Base-by-base conservation (phyloP, 208 protist species). In the Leishmania major region DNA sequence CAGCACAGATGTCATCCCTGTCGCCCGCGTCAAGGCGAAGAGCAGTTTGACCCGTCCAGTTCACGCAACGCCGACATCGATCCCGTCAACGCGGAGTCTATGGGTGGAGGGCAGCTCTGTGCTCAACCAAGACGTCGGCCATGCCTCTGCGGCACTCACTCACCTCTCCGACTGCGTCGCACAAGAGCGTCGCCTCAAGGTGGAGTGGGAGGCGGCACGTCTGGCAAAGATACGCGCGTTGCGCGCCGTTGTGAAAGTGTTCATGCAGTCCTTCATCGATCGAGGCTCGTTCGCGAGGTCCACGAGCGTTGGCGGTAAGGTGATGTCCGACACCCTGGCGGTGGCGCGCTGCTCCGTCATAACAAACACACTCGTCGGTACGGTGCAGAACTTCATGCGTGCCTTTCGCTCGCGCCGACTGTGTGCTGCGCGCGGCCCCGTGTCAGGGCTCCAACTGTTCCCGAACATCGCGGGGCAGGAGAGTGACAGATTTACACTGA, bases 41-140 rank as follows among this genome's bases (percentile, higher is more conserved):
- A 28, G 57, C 40, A 72, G 15, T 17, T 8, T 25, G 31, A 43
- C 60, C 45, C 55, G 77, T 28, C 31, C 77, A 11, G 47, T 31
- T 47, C 31, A 66, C 62, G 45, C 77, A 55, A 25, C 62, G 10
- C 28, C 62, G 62, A 72, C 25, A 72, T 1, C 78, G 60, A 45
- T 45, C 78, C 51, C 71, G 5, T 79, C 75, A 37, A 79, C 49
- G 31, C 70, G 69, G 19, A 92, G 66, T 0, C 78, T 97, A 74
- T 90, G 91, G 77, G 92, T 97, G 73, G 90, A 95, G 69, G 94
- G 94, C 17, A 97, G 91, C 80, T 94, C 94, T 3, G 84, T 95
- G 31, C 83, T 89, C 37, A 69, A 76, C 45, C 81, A 83, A 7
- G 91, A 94, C 43, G 74, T 59, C n/a, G 83, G 82, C 8, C 47